A percentile compares a stretch with the other conserved stretches of the same genome.
Conservation (phyloP, 495 filamentous ascomycete genomes). For the Penicillium ochrochloron region DNA sequence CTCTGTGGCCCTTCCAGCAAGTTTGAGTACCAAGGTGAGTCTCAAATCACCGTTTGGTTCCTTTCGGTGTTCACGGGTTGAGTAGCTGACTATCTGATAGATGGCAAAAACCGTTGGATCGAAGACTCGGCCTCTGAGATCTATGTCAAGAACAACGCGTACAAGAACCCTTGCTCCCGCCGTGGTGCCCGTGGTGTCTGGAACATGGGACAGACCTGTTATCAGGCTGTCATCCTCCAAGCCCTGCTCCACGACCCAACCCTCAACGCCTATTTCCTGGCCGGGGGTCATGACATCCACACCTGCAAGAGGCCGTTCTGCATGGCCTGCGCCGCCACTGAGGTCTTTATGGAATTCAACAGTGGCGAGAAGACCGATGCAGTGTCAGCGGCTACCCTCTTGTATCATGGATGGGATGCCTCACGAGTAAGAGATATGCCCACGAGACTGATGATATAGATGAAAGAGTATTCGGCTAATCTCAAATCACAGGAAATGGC, state of each 20-base stretch:
- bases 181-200: constrained; percentile 80
- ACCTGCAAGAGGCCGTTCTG: constrained; percentile 67
- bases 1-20: constrained; percentile 47
- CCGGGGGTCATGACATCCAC: constrained; percentile 74
- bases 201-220: constrained; percentile 93
- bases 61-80: background rate
- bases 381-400: constrained; percentile 80
- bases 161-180: constrained; percentile 49
- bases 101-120: constrained; percentile 28
- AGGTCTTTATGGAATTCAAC: constrained; percentile 91
- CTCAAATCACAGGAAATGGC: constrained; percentile 66
- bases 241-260: constrained; percentile 86
- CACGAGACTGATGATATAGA: background rate
- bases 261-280: constrained; percentile 82
- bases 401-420: constrained; percentile 47
- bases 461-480: background rate
- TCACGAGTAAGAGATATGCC: constrained; percentile 24
- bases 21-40: constrained; percentile 31
- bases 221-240: constrained; percentile 90
- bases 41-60: background rate
- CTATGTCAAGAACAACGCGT: constrained; percentile 50
- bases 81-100: constrained; percentile 17
- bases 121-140: constrained; percentile 44
- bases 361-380: constrained; percentile 78
- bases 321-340: constrained; percentile 84